Evolutionary conservation across 2,329 filamentous ascomycete genomes (phyloP), one percentile per base, ranked within the genome.

Genomic region (Colletotrichum musae): DNA sequence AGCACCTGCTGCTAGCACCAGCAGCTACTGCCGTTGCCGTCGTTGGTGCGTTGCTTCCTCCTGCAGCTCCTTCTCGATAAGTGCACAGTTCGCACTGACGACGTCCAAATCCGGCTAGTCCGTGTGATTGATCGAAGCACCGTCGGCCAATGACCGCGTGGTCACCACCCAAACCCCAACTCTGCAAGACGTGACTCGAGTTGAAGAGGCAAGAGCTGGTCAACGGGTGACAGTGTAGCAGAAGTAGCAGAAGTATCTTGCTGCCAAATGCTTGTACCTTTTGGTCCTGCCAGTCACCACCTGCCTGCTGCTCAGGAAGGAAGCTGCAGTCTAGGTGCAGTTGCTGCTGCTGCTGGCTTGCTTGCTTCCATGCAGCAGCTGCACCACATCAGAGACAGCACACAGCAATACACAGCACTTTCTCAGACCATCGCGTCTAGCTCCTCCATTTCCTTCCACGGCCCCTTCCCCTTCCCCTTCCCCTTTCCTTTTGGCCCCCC

Each of bases 121-220:
- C 6, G 50, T 69, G 66, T 69, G 66, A 69, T 66, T 48, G 47
- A 48, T 32, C 16, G 48, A 28, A 18, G 48, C 41, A 5, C n/a
- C 24, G 6, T 45, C n/a, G 18, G 43, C 66, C 61, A 69, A 69
- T 69, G 41, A 45, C 48, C 48, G 62, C 10, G 32, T 12, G 18
- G 50, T 26, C 24, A 16, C 24, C 21, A 24, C 21, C 21, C 21
- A 24, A 24, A 24, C 16, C 16, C 16, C 12, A 12, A 48, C 41
- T 21, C 48, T 36, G 58, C 21, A 43, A 63, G 58, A 57, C 52
- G 64, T 67, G 64, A 67, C 64, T 67, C 64, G 51, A 63, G 45
- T 28, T 24, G 45, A 15, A 43, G n/a, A 52, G 57, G 64, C 43
- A 15, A 52, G 52, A 45, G 18, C n/a, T 24, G 21, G 21, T 24